These are phyloP conservation scores for Fistulinella prunicolor DNA, from an alignment of 768 basidiomycete species.

Conservation along the genomic window DNA sequence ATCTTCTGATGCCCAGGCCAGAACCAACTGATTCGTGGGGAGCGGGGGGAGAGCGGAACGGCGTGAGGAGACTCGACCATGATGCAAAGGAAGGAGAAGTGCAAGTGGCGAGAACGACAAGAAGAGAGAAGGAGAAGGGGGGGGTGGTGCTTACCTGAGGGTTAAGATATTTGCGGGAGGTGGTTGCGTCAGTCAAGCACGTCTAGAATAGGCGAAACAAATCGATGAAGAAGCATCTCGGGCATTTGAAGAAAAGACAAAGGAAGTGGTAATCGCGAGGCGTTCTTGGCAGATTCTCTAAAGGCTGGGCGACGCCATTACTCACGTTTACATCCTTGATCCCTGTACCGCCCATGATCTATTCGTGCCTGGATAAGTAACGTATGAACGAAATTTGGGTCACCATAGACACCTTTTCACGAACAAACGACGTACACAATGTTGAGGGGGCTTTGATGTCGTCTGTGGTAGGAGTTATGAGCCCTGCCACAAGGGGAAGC, in stretches of 20 bases:
- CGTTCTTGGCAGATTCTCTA: slow-evolving; percentile 23
- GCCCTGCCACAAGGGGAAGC: background rate
- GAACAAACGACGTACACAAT: background rate
- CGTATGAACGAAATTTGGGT: background rate
- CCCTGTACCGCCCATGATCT: slow-evolving; percentile 23
- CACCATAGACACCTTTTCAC: background rate
- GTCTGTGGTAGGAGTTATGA: background rate
- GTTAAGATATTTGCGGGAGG: slow-evolving; percentile 21
- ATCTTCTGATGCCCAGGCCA: slow-evolving; percentile 26
- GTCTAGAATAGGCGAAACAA: slow-evolving; percentile 26
- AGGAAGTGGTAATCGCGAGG: background rate
- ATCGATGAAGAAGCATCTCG: slow-evolving; percentile 14
- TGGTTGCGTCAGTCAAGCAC: slow-evolving; percentile 31
- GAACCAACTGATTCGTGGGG: slow-evolving; percentile 28
- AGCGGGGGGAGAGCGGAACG: slow-evolving; percentile 6
- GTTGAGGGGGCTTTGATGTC: background rate
- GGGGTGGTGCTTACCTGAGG: slow-evolving; percentile 30
- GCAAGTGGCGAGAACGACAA: slow-evolving; percentile 1
- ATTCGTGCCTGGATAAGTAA: slow-evolving; percentile 2
- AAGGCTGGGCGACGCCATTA: slow-evolving; percentile 5
- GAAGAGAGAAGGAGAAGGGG: slow-evolving; percentile 6
- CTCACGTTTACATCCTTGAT: slow-evolving; percentile 32
- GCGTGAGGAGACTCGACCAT: slow-evolving; percentile 22
- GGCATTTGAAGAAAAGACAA: slow-evolving; percentile 2
- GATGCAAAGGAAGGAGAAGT: slow-evolving; percentile 11